phyloP scores from a whole-genome alignment of 805 yeast genomes.

The Grigorovia yakushimaensis region DNA sequence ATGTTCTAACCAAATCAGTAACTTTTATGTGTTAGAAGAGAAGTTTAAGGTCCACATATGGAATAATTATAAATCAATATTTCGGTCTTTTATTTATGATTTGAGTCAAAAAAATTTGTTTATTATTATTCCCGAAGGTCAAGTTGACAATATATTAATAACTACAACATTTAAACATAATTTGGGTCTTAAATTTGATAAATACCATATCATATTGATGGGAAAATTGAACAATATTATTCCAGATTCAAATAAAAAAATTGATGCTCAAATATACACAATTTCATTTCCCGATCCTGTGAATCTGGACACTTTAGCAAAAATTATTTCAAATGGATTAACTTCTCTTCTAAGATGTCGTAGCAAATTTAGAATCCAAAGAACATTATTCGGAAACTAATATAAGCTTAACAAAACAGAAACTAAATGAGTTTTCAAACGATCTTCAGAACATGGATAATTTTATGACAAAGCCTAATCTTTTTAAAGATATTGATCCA shows the following conservation, averaged over 20 bases:
- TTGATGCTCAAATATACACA: constrained; percentile 26
- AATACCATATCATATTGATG: neutral
- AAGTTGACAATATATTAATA: neutral
- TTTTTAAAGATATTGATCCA: constrained; percentile 44
- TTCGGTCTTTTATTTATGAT: neutral
- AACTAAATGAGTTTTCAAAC: constrained; percentile 55
- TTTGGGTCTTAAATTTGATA: neutral
- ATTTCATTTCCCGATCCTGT: constrained; percentile 27
- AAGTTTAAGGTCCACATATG: neutral
- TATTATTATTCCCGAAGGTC: neutral
- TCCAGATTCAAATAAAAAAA: neutral
- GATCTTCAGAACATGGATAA: constrained; percentile 62
- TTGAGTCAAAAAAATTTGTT: neutral
- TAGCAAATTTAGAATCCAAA: constrained; percentile 21
- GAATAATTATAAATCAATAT: neutral
- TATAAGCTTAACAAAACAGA: constrained; percentile 44
- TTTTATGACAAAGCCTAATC: constrained; percentile 57
- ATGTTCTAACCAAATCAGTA: neutral
- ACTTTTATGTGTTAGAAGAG: neutral
- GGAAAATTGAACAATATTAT: neutral
- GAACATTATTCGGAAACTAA: neutral
- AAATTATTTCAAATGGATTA: constrained; percentile 53
- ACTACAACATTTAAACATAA: neutral
- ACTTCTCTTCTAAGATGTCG: constrained; percentile 58
- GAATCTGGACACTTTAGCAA: constrained; percentile 42